A percentile compares a stretch with the other conserved stretches of the same genome.
phyloP scores from a whole-genome alignment of 495 filamentous ascomycete species.

The Hypomontagnella monticulosa region DNA sequence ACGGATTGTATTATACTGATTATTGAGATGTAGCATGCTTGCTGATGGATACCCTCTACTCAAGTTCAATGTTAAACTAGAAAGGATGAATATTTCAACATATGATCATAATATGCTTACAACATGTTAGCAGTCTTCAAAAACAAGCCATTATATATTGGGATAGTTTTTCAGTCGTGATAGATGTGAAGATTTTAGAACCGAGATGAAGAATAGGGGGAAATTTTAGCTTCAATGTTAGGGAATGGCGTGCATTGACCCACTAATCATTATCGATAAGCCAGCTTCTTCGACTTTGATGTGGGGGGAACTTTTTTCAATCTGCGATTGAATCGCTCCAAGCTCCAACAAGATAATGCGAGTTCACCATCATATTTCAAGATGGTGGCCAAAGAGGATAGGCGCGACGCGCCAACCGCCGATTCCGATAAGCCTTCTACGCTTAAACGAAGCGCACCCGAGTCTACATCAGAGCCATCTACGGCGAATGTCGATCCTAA shows the following conservation, averaged over 20 bases:
- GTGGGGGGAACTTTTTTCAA: slow-evolving; percentile 8
- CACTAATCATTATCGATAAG: slow-evolving; percentile 30
- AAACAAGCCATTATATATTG: too few relatives aligned
- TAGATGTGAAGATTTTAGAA: too few relatives aligned
- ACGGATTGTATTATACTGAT: slow-evolving; percentile 1
- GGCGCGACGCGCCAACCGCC: slow-evolving; percentile 4
- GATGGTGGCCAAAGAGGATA: slow-evolving; percentile 29
- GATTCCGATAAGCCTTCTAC: neutral
- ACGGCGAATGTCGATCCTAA: slow-evolving; percentile 17
- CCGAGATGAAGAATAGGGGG: too few relatives aligned
- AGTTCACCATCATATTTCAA: slow-evolving; percentile 25
- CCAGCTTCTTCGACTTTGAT: neutral
- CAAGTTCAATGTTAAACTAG: neutral
- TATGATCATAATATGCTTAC: too few relatives aligned
- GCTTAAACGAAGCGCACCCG: neutral
- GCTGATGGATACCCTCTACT: slow-evolving; percentile 1
- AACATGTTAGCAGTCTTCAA: too few relatives aligned
- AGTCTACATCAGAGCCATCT: neutral
- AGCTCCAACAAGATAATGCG: slow-evolving; percentile 20
- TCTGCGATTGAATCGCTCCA: slow-evolving; percentile 2
- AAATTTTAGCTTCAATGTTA: too few relatives aligned
- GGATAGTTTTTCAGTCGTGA: too few relatives aligned
- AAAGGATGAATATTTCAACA: too few relatives aligned
- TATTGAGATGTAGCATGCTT: neutral
- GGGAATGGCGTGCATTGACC: too few relatives aligned